Conservation (phyloP, 2,329 filamentous ascomycete species). For the Claviceps purpurea region DNA sequence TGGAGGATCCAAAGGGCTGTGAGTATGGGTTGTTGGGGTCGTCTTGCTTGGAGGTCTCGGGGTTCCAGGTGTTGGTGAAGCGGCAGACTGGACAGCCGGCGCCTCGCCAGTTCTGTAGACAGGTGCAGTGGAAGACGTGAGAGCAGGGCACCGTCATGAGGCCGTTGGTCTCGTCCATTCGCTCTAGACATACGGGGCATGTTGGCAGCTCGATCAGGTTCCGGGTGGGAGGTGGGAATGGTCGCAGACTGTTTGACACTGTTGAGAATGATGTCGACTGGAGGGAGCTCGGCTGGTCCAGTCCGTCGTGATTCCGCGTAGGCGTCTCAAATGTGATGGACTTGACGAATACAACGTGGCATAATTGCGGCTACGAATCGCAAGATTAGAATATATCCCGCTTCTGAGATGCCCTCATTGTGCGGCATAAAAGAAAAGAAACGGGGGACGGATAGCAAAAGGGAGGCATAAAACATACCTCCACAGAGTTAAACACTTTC, state of each 20-base stretch:
- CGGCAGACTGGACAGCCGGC: constrained; percentile 89
- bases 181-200: constrained; percentile 89
- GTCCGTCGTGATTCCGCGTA: constrained; percentile 25
- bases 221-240: constrained; percentile 57
- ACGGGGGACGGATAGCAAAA: neutral
- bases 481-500: constrained; percentile 82
- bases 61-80: constrained; percentile 48
- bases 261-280: constrained; percentile 22
- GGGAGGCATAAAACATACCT: constrained; percentile 35
- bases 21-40: constrained; percentile 36
- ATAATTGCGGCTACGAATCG: constrained; percentile 63
- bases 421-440: neutral
- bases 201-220: constrained; percentile 84
- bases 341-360: constrained; percentile 88
- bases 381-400: neutral
- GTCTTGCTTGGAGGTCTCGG: constrained; percentile 17
- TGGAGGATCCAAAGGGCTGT: constrained; percentile 43
- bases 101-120: constrained; percentile 90
- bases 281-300: constrained; percentile 46
- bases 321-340: constrained; percentile 74
- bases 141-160: constrained; percentile 93
- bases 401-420: no score
- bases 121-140: constrained; percentile 94
- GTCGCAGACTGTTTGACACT: constrained; percentile 36
- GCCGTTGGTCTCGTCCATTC: constrained; percentile 96